These are phyloP conservation scores for Intubia oerlemansii DNA, from an alignment of 2,329 filamentous ascomycete species.

Conservation along the genomic window DNA sequence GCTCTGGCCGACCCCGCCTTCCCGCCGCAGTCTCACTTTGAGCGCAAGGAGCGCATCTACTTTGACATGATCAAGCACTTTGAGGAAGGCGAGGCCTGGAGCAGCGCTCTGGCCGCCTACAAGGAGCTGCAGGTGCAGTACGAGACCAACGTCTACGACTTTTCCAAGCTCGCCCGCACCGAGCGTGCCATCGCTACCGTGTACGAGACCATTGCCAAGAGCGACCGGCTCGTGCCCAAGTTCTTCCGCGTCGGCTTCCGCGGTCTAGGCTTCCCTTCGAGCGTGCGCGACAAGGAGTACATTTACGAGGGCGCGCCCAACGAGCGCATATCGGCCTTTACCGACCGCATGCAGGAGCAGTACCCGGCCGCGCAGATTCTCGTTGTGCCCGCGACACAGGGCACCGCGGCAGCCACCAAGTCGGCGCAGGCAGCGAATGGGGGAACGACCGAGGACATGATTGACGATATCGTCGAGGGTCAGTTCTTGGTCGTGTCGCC, in stretches of 20 bases:
- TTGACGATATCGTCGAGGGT: constrained; percentile 60
- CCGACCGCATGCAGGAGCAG: constrained; percentile 78
- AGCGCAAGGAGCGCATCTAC: constrained; percentile 79
- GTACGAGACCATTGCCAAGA: constrained; percentile 71
- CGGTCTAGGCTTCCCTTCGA: constrained; percentile 68
- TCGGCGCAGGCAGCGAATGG: background rate
- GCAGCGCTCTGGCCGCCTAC: constrained; percentile 69
- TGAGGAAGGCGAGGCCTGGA: constrained; percentile 88
- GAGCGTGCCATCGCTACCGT: constrained; percentile 83
- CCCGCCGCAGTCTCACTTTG: constrained; percentile 68
- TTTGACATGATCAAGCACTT: constrained; percentile 91
- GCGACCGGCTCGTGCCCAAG: constrained; percentile 54
- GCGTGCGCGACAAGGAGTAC: constrained; percentile 72
- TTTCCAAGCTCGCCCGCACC: constrained; percentile 71
- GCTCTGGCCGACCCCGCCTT: constrained; percentile 55
- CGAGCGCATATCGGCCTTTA: constrained; percentile 64
- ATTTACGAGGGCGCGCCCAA: constrained; percentile 66
- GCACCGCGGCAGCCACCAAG: background rate
- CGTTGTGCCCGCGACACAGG: constrained; percentile 4
- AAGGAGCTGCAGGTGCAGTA: constrained; percentile 85
- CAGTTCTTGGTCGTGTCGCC: constrained; percentile 72
- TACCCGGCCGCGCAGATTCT: constrained; percentile 73
- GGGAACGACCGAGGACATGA: constrained; percentile 30
- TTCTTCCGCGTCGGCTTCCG: constrained; percentile 87
- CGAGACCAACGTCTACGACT: constrained; percentile 75